A percentile compares a stretch with the other conserved stretches of the same genome.
Evolutionary conservation across 2,329 filamentous ascomycete genomes (phyloP).

Genomic region (Claviceps sorghi): DNA sequence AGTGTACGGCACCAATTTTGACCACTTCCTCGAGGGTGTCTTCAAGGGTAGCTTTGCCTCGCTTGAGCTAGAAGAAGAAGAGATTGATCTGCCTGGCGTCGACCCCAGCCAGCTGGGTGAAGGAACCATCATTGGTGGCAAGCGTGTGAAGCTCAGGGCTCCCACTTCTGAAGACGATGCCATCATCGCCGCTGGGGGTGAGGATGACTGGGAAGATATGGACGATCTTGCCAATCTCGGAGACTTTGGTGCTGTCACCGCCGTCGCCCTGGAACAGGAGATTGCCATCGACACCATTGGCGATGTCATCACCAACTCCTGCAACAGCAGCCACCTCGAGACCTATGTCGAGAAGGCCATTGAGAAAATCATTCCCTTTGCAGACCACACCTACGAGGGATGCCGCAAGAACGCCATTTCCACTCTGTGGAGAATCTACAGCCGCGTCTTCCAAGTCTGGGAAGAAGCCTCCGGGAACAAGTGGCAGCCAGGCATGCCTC

Average conservation of each 20-base stretch:
- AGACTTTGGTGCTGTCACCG: slow-evolving; percentile 73
- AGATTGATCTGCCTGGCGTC: slow-evolving; percentile 59
- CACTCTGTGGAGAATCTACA: slow-evolving; percentile 86
- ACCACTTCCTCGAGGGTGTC: slow-evolving; percentile 62
- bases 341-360: slow-evolving; percentile 84
- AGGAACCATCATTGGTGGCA: slow-evolving; percentile 62
- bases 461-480: slow-evolving; percentile 62
- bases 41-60: slow-evolving; percentile 72
- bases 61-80: slow-evolving; percentile 77
- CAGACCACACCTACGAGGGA: slow-evolving; percentile 83
- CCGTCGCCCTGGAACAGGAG: slow-evolving; percentile 89
- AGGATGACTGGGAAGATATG: slow-evolving; percentile 41
- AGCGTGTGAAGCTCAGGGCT: slow-evolving; percentile 66
- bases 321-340: slow-evolving; percentile 54
- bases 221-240: slow-evolving; percentile 74
- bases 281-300: slow-evolving; percentile 91
- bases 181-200: slow-evolving; percentile 40
- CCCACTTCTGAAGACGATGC: slow-evolving; percentile 40
- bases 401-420: slow-evolving; percentile 84
- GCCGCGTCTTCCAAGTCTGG: slow-evolving; percentile 75
- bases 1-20: slow-evolving; percentile 77
- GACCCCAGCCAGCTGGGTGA: slow-evolving; percentile 48
- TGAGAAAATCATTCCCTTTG: slow-evolving; percentile 62
- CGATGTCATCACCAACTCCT: slow-evolving; percentile 79
- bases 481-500: slow-evolving; percentile 78